Evolutionary conservation across 2,329 filamentous ascomycete genomes (phyloP).

Genomic region (Teratosphaeriaceae sp.): DNA sequence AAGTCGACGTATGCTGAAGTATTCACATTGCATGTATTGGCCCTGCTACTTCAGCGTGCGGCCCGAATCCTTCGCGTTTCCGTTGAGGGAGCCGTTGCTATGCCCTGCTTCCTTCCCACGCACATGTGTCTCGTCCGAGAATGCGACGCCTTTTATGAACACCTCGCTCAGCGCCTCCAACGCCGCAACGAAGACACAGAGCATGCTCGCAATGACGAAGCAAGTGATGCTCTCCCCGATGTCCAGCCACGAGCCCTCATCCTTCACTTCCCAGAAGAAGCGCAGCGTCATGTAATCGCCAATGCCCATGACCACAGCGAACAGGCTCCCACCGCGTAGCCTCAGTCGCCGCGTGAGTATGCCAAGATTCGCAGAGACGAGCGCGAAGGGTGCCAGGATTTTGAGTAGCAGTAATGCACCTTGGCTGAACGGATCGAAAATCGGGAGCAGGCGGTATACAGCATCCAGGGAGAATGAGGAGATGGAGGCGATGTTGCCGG

Average conservation of each 20-base stretch:
- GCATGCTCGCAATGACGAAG: constrained; percentile 82
- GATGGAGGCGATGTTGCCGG: constrained; percentile 89
- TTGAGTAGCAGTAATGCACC: constrained; percentile 81
- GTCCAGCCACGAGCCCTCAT: constrained; percentile 95
- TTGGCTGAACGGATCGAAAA: constrained; percentile 93
- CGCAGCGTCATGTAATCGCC: constrained; percentile 88
- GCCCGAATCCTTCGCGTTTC: too few species aligned
- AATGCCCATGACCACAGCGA: constrained; percentile 90
- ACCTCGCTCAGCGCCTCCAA: constrained; percentile 79
- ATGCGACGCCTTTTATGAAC: constrained; percentile 74
- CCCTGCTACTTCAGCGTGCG: too few species aligned
- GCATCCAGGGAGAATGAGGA: constrained; percentile 91
- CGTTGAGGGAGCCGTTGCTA: too few species aligned
- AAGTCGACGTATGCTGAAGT: too few species aligned
- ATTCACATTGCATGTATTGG: too few species aligned
- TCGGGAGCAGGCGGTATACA: constrained; percentile 75
- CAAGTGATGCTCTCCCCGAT: constrained; percentile 96
- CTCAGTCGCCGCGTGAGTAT: constrained; percentile 79
- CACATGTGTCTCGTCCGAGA: constrained; percentile 33
- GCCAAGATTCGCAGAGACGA: constrained; percentile 90
- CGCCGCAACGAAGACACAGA: constrained; percentile 85
- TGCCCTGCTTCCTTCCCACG: background rate
- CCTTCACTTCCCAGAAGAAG: constrained; percentile 96
- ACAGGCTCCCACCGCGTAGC: constrained; percentile 79
- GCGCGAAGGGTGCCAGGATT: constrained; percentile 83